Conservation (phyloP, 768 basidiomycete species). For the Botryobasidium botryosum region DNA sequence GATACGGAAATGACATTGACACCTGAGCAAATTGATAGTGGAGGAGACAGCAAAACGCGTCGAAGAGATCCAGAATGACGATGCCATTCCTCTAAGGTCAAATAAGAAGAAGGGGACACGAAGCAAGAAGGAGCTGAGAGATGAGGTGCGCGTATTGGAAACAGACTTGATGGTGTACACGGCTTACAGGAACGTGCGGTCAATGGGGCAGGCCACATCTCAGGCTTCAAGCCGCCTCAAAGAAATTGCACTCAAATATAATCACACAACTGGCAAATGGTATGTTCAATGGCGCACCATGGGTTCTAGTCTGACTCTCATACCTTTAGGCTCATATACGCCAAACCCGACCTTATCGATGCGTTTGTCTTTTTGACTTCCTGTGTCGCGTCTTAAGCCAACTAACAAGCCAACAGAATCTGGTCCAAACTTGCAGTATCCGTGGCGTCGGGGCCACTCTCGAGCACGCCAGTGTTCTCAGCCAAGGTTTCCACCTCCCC, state of each 20-base stretch:
- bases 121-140: conserved; percentile 61
- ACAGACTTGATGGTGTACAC: neutral
- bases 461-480: conserved; percentile 35
- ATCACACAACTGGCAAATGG: conserved; percentile 54
- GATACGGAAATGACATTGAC: no score
- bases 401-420: conserved; percentile 15
- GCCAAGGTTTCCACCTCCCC: conserved; percentile 56
- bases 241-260: conserved; percentile 36
- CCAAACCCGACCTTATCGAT: conserved; percentile 43
- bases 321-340: conserved; percentile 46
- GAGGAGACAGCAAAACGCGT: neutral
- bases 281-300: conserved; percentile 14
- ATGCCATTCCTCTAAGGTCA: conserved; percentile 44
- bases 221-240: conserved; percentile 45
- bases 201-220: neutral
- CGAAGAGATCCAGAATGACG: conserved; percentile 39
- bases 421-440: conserved; percentile 27
- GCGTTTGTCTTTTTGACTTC: conserved; percentile 26
- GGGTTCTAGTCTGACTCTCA: neutral
- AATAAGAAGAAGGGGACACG: conserved; percentile 56
- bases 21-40: no score
- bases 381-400: conserved; percentile 1
- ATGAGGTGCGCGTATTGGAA: conserved; percentile 41
- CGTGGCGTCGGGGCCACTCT: conserved; percentile 42
- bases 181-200: neutral